A percentile compares a stretch with the other conserved stretches of the same genome.
These are phyloP conservation scores for Neophaeococcomyces mojaviensis DNA, from an alignment of 2,329 filamentous ascomycete species.

Conservation along the genomic window DNA sequence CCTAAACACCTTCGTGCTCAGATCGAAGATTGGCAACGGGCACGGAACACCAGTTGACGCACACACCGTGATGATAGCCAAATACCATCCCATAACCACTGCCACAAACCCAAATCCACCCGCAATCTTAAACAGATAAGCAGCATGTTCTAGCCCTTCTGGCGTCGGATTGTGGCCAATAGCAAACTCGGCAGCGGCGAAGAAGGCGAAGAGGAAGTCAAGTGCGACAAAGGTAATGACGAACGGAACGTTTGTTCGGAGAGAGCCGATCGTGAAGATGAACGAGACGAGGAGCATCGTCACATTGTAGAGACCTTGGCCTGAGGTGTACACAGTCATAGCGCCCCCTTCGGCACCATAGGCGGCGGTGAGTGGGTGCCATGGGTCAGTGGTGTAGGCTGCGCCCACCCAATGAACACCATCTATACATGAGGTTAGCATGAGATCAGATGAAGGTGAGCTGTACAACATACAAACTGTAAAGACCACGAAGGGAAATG, in stretches of 20 bases:
- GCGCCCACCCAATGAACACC: conserved; percentile 37
- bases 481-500: conserved; percentile 52
- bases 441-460: background rate
- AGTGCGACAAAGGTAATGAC: conserved; percentile 60
- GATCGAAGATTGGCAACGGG: conserved; percentile 6
- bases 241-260: conserved; percentile 67
- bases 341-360: conserved; percentile 25
- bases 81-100: conserved; percentile 5
- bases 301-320: conserved; percentile 52
- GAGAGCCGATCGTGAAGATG: conserved; percentile 59
- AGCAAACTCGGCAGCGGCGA: conserved; percentile 42
- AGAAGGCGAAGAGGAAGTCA: conserved; percentile 48
- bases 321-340: conserved; percentile 18
- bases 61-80: conserved; percentile 7
- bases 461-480: conserved; percentile 17
- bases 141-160: background rate
- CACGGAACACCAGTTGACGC: conserved; percentile 1
- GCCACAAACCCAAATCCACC: conserved; percentile 8
- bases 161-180: conserved; percentile 11
- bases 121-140: conserved; percentile 1
- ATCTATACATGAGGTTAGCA: background rate
- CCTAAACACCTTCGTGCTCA: background rate
- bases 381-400: conserved; percentile 4
- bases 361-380: conserved; percentile 41
- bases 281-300: conserved; percentile 58